phyloP scores from a whole-genome alignment of 441 rosid species.

The Croton laevigatus region DNA sequence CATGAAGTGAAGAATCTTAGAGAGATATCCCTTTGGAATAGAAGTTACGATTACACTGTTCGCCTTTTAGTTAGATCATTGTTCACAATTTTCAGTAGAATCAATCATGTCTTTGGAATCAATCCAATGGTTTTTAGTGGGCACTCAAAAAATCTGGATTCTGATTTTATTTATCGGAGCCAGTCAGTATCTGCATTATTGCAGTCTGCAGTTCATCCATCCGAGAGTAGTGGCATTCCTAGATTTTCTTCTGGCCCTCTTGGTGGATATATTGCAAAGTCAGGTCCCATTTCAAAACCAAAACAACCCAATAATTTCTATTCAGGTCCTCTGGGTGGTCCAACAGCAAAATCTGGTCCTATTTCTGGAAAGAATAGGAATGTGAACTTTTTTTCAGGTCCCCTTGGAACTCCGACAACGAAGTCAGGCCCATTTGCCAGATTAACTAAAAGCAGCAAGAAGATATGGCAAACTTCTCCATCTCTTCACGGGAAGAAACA shows the following conservation, averaged over 20 bases:
- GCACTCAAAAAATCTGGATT: conserved; percentile 40
- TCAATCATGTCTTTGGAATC: conserved; percentile 64
- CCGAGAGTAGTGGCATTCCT: conserved; percentile 47
- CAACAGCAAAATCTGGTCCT: conserved; percentile 49
- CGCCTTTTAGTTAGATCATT: conserved; percentile 65
- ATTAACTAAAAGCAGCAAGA: conserved; percentile 46
- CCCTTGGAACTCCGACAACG: conserved; percentile 49
- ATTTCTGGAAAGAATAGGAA: conserved; percentile 41
- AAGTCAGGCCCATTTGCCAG: conserved; percentile 62
- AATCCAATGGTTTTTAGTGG: conserved; percentile 37
- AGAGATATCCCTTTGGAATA: conserved; percentile 86
- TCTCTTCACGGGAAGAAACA: conserved; percentile 45
- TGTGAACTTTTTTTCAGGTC: conserved; percentile 68
- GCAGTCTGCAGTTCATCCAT: conserved; percentile 54
- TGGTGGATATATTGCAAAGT: conserved; percentile 41
- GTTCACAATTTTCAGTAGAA: conserved; percentile 69
- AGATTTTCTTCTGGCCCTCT: conserved; percentile 85
- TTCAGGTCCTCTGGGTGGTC: conserved; percentile 75
- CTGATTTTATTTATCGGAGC: conserved; percentile 57
- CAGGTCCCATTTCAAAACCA: conserved; percentile 49
- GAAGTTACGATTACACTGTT: conserved; percentile 72
- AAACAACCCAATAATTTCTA: conserved; percentile 51
- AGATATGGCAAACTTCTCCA: conserved; percentile 50
- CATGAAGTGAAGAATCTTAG: conserved; percentile 77
- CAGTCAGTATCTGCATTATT: conserved; percentile 70